These are phyloP conservation scores for Blastobotrys malaysiensis DNA, from an alignment of 1,139 yeast genomes.

Conservation along the genomic window DNA sequence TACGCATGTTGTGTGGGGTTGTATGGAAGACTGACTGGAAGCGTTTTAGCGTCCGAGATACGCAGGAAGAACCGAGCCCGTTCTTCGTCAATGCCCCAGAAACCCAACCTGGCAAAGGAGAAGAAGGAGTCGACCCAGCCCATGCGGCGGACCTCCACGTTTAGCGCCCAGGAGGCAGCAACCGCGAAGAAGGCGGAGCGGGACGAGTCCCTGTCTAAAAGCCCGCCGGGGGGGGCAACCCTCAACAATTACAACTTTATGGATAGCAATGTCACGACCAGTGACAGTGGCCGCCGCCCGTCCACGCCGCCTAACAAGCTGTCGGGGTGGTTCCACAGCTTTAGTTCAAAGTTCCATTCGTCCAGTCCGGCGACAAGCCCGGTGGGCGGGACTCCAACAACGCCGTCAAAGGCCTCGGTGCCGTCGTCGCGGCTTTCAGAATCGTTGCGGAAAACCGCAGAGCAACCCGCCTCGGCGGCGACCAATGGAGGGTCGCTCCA, in stretches of 20 bases:
- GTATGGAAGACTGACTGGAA: background rate
- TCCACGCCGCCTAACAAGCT: background rate
- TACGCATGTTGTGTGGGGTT: constrained; percentile 4
- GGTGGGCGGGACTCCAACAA: too few relatives aligned
- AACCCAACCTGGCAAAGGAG: background rate
- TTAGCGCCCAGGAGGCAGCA: background rate
- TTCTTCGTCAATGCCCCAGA: constrained; percentile 3
- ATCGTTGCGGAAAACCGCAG: background rate
- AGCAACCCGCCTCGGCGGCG: background rate
- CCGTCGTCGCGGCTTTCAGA: background rate
- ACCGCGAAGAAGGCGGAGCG: background rate
- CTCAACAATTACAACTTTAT: background rate
- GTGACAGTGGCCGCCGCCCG: background rate
- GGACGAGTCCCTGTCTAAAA: background rate
- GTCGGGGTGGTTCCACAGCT: background rate
- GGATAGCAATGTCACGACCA: background rate
- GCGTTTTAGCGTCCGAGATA: background rate
- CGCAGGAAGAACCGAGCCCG: constrained; percentile 1
- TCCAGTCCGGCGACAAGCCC: background rate
- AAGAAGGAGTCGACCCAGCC: background rate
- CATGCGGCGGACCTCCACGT: background rate
- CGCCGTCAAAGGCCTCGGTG: too few relatives aligned
- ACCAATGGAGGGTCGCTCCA: background rate
- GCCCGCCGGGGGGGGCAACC: background rate
- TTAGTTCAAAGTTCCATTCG: background rate